Base-by-base conservation (phyloP, 108 stramenopile genomes). In the Nitzschia inconspicua region DNA sequence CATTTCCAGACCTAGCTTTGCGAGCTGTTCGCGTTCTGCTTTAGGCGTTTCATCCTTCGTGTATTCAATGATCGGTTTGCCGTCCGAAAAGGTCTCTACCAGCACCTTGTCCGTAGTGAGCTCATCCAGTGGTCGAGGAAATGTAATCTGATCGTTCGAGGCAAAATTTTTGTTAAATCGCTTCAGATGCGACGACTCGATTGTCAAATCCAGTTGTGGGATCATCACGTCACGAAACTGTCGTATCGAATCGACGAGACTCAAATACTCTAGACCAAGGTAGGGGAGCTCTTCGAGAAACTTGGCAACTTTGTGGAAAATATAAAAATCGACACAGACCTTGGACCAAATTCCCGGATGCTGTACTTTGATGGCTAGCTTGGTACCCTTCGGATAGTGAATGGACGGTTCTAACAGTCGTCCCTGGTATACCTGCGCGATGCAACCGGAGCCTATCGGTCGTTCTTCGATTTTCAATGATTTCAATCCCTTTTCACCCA, bases 361-460 rank as follows among this genome's bases (percentile, higher is more conserved):
- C 53, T 90, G 79, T 1, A 96, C 87, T 60, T 95, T 93, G 51
- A 95, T 70, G 39, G 94, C 94, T 19, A 95, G 60, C 25, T 75
- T 53, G 0, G 91, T 83, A 2, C 75, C 81, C 22, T 66, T 51
- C 22, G 85, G 83, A 61, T 77, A 82, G 0, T 61, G 37, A 3
- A 55, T 9, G 1, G 77, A 62, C 2, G 57, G 65, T 16, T 78
- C 32, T 31, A 57, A 25, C 41, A 84, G 57, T 34, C 44, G 63
- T 46, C 80, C 90, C 42, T 84, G 79, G 67, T 93, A 93, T 3
- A 93, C 88, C 75, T 96, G 95, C 3, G 91, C 95, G 13, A 96
- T 85, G 57, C 92, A 93, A 7, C 95, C 92, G 23, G 83, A 78
- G 23, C 92, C 95, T 61, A 96, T 88, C 29, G 84, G 85, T 32